Evolutionary conservation across 768 basidiomycete species (phyloP).

Genomic region (Pleurotus platypus): DNA sequence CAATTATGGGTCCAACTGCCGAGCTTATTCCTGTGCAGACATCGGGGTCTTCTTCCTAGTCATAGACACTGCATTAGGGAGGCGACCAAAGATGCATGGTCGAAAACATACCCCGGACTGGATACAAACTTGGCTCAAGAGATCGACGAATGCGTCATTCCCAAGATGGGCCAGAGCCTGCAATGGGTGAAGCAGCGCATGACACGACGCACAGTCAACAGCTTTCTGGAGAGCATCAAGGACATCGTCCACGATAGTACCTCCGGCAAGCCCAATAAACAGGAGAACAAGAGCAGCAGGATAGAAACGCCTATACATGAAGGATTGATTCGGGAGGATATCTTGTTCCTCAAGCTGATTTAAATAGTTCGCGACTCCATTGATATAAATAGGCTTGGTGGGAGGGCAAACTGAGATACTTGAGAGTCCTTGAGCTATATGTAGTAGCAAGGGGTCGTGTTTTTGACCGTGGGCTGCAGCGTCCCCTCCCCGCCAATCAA

Average conservation of each 20-base stretch:
- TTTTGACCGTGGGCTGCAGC: no score
- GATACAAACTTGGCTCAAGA: constrained; percentile 22
- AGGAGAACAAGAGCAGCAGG: neutral
- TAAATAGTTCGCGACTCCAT: neutral
- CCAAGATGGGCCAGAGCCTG: constrained; percentile 27
- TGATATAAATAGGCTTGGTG: constrained; percentile 2
- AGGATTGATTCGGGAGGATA: no score
- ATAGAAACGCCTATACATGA: neutral
- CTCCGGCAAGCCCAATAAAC: neutral
- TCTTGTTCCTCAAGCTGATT: neutral
- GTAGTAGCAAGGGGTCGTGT: neutral
- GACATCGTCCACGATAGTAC: constrained; percentile 6
- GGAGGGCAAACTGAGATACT: neutral
- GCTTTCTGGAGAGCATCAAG: constrained; percentile 19
- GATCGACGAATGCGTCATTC: constrained; percentile 23
- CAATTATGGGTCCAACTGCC: constrained; percentile 33
- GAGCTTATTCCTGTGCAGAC: constrained; percentile 33
- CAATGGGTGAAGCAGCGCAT: constrained; percentile 25
- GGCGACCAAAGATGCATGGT: neutral
- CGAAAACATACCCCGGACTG: constrained; percentile 16
- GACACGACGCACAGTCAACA: constrained; percentile 25
- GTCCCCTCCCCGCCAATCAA: neutral
- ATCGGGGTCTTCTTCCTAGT: constrained; percentile 29
- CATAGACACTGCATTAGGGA: neutral
- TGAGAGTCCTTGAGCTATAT: neutral